A percentile compares a stretch with the other conserved stretches of the same genome.
Evolutionary conservation across 352 stramenopile genomes (phyloP).

Genomic region (Thraustochytrium sp.): DNA sequence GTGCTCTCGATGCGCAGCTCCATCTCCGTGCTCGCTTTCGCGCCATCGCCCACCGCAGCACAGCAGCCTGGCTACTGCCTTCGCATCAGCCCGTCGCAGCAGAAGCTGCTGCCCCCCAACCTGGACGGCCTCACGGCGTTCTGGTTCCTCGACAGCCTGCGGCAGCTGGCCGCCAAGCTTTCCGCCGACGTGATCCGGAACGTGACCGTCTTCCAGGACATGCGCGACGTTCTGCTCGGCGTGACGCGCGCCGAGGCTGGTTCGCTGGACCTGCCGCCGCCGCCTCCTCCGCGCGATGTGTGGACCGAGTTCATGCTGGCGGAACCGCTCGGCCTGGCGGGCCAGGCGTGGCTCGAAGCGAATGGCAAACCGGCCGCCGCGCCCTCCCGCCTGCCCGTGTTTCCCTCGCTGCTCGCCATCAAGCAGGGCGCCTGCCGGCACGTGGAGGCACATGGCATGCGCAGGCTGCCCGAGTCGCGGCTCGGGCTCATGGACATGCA

Average conservation of each 20-base stretch:
- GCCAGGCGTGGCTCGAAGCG: not conserved
- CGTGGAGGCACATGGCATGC: not conserved
- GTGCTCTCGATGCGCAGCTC: conserved; percentile 15
- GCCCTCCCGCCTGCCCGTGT: not conserved
- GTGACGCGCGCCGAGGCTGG: not conserved
- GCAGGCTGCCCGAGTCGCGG: not conserved
- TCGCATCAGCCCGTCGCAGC: conserved; percentile 10
- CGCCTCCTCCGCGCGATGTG: not conserved
- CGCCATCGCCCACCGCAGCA: not conserved
- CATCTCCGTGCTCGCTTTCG: not conserved
- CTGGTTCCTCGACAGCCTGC: not conserved
- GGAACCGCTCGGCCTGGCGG: not conserved
- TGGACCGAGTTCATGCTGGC: conserved; percentile 1
- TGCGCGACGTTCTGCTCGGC: not conserved
- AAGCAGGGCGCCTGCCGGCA: not conserved
- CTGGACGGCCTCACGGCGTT: not conserved
- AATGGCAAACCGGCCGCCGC: not conserved
- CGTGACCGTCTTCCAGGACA: not conserved
- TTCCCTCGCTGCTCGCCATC: not conserved
- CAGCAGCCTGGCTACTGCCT: not conserved
- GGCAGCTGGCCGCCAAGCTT: not conserved
- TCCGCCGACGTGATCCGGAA: not conserved
- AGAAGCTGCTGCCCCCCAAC: not conserved
- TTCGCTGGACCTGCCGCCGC: too few species aligned
- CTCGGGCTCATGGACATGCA: not conserved